Evolutionary conservation across 805 yeast species (phyloP), one percentile per base, ranked within the genome.

Genomic region (Ogataea thermomethanolica): DNA sequence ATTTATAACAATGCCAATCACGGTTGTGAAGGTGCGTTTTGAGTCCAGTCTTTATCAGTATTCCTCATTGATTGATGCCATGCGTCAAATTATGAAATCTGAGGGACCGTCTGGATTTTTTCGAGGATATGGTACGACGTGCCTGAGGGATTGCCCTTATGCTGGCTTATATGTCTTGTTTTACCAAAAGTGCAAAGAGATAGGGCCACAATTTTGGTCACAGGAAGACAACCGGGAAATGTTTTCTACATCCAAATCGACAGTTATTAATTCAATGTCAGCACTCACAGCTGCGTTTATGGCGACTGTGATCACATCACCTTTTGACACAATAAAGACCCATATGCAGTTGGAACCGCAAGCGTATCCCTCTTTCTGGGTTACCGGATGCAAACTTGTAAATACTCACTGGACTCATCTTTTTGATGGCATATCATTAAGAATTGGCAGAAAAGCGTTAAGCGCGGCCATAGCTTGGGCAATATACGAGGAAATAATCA

Each of bases 381-480:
- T 63, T 34, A 71, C 85, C 7, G 49, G 67, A 37, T 35, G 33
- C 4, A 24, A 44, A 23, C 74, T 72, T 41, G 54, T 64, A 51
- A 65, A 59, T 53, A 90, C 65, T 61, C 81, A 69, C 5, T 49
- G 72, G 20, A 48, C 61, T 20, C 74, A 80, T 33, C 66, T 93
- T 38, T 90, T 93, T 59, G 82, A 87, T 59, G 99, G 99, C 0
- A 65, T 93, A 23, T 75, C 87, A 29, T 69, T 93, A 51, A 70
- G 99, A 49, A 70, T 93, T 35, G 72, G 83, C 4, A 72, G 98
- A 51, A 93, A 93, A 63, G 96, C 91, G 0, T 61, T 86, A 34
- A 84, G 95, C 61, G 91, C 97, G 0, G 97, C 96, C 1, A 88
- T 93, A 45, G 89, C 96, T 35, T 93, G 99, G 99, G 87, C 96